phyloP scores from a whole-genome alignment of 441 rosid species.

The Theobroma grandiflorum region DNA sequence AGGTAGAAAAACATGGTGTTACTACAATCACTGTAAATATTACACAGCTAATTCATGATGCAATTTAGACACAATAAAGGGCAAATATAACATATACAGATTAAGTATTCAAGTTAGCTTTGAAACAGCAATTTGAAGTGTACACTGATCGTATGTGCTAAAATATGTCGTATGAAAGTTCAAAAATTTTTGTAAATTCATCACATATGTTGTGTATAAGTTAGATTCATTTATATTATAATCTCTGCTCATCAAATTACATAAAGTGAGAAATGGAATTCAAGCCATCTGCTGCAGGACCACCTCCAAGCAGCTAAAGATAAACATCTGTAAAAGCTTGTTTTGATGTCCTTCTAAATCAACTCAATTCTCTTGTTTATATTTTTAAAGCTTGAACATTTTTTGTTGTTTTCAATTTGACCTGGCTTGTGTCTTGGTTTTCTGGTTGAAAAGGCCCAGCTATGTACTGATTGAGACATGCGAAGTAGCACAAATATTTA shows the following conservation, averaged over 20 bases:
- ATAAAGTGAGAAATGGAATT: background rate
- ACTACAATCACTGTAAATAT: background rate
- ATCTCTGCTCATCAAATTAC: background rate
- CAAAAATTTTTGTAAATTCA: too few relatives aligned
- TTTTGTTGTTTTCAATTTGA: too few relatives aligned
- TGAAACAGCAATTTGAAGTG: background rate
- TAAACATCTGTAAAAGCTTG: background rate
- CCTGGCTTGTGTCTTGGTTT: background rate
- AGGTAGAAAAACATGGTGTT: background rate
- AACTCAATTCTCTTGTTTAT: background rate
- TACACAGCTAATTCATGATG: background rate
- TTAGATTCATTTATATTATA: too few relatives aligned
- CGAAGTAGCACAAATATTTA: background rate
- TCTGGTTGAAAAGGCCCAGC: background rate
- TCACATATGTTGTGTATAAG: too few relatives aligned
- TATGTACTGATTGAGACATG: background rate
- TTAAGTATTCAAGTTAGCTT: background rate
- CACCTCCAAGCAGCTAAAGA: background rate
- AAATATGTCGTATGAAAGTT: background rate
- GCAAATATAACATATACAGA: background rate
- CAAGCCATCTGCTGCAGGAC: background rate
- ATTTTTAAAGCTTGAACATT: too few relatives aligned
- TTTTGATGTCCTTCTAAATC: background rate
- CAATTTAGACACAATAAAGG: background rate
- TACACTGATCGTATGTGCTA: background rate